phyloP scores from a whole-genome alignment of 495 filamentous ascomycete species.

The Rusavskia elegans region DNA sequence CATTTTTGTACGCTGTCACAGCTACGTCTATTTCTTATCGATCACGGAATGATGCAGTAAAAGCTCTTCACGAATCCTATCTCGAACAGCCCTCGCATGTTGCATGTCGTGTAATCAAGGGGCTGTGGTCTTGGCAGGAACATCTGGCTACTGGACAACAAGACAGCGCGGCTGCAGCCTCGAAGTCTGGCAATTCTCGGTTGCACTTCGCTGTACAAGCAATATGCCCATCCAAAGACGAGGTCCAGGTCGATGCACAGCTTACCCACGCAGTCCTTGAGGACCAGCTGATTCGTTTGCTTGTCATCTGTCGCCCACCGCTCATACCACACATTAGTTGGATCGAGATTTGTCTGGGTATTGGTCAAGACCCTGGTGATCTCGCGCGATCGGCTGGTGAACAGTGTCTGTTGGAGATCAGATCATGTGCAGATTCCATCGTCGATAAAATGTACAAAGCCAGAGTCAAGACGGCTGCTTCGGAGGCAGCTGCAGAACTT shows the following conservation, averaged over 20 bases:
- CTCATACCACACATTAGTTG: conserved; percentile 64
- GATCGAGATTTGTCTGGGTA: conserved; percentile 72
- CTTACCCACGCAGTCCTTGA: conserved; percentile 25
- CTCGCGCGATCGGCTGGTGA: conserved; percentile 39
- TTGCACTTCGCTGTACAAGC: conserved; percentile 50
- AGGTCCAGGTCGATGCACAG: conserved; percentile 22
- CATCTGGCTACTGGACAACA: conserved; percentile 50
- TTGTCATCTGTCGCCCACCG: conserved; percentile 64
- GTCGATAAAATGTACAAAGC: background rate
- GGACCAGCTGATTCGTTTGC: conserved; percentile 50
- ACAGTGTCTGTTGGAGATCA: conserved; percentile 31
- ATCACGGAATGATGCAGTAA: conserved; percentile 41
- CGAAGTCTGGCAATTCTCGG: conserved; percentile 46
- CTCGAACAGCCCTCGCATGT: conserved; percentile 33
- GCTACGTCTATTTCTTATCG: conserved; percentile 37
- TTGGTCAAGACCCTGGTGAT: conserved; percentile 65
- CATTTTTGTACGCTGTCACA: conserved; percentile 63
- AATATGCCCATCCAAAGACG: conserved; percentile 39
- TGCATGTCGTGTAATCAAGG: conserved; percentile 43
- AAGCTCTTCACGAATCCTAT: conserved; percentile 44
- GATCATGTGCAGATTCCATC: background rate
- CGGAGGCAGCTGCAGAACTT: conserved; percentile 68
- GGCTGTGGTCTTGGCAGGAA: conserved; percentile 71
- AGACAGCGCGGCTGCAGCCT: conserved; percentile 52
- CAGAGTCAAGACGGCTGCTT: conserved; percentile 49